These are phyloP conservation scores for Tetracladium maxilliforme DNA, from an alignment of 2,329 filamentous ascomycete species.

Conservation along the genomic window DNA sequence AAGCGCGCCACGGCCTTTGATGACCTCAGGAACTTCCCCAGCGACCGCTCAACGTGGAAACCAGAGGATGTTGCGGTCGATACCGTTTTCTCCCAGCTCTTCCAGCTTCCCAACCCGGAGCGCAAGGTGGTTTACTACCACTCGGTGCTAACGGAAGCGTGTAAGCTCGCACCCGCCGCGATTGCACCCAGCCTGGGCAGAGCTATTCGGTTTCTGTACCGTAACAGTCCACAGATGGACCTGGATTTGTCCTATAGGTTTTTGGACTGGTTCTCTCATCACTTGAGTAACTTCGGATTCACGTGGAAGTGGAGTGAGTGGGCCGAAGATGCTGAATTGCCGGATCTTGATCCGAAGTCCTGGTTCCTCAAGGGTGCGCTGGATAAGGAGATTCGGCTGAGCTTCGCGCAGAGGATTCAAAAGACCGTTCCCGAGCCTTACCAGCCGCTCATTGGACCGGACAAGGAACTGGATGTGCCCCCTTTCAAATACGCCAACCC, in stretches of 20 bases:
- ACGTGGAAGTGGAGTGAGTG: conserved; percentile 99
- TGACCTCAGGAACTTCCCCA: conserved; percentile 57
- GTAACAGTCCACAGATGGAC: conserved; percentile 69
- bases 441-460: conserved; percentile 63
- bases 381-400: conserved; percentile 93
- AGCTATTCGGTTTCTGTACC: conserved; percentile 84
- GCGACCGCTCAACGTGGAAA: conserved; percentile 72
- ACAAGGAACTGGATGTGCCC: conserved; percentile 90
- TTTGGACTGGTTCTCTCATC: conserved; percentile 94
- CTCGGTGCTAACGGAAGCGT: conserved; percentile 83
- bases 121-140: conserved; percentile 97
- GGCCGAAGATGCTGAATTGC: conserved; percentile 70
- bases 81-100: conserved; percentile 88
- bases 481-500: conserved; percentile 81
- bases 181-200: conserved; percentile 87
- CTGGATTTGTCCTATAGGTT: conserved; percentile 78
- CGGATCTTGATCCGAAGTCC: conserved; percentile 72
- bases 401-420: conserved; percentile 91
- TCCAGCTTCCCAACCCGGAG: conserved; percentile 73
- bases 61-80: conserved; percentile 96
- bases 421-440: conserved; percentile 82
- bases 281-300: conserved; percentile 97
- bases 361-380: conserved; percentile 83
- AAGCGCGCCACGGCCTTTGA: conserved; percentile 91
- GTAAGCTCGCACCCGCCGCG: conserved; percentile 90